Evolutionary conservation across 768 basidiomycete species (phyloP), one percentile per base, ranked within the genome.

Genomic region (Amyloporia xantha): DNA sequence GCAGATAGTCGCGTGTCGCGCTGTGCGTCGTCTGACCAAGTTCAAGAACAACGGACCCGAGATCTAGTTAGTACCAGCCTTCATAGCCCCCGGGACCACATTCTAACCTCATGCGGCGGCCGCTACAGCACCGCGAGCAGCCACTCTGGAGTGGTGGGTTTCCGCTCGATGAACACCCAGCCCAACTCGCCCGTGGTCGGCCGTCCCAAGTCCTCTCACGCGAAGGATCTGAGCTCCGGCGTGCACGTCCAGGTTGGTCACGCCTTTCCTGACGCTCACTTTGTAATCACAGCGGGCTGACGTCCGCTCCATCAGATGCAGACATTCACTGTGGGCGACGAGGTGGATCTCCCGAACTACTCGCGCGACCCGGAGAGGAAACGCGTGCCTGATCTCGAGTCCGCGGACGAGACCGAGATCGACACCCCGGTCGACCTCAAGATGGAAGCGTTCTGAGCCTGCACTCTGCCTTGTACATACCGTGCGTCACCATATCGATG

Each of bases 341-440:
- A 60, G 44, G n/a, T n/a, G n/a, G 54, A 53, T 47, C 25, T 48
- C 30, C 55, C 62, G 6, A 50, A 54, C 49, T 54, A 55, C 43
- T 66, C 69, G 2, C 73, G 68, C 50, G 84, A 86, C 58, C 72
- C 75, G n/a, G 82, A 85, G 63, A 80, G 81, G 48, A 67, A 64
- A 44, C 78, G 78, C 57, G 75, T 66, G 57, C 68, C 74, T 47
- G 84, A 86, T 53, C 84, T 84, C 71, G 85, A 86, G 63, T 73
- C 70, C 17, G 79, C 79, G 47, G 57, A 51, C 9, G 54, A 57
- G 48, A 57, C 53, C 47, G 45, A 44, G 19, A 44, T 50, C 35
- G 45, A 25, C 35, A 43, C 11, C 42, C 42, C 30, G 30, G 21
- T 36, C 38, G 55, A 56, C 44, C 54, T 51, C 55, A 51, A 56